Conservation (phyloP, 768 basidiomycete species). For the Pulveroboletus frians region DNA sequence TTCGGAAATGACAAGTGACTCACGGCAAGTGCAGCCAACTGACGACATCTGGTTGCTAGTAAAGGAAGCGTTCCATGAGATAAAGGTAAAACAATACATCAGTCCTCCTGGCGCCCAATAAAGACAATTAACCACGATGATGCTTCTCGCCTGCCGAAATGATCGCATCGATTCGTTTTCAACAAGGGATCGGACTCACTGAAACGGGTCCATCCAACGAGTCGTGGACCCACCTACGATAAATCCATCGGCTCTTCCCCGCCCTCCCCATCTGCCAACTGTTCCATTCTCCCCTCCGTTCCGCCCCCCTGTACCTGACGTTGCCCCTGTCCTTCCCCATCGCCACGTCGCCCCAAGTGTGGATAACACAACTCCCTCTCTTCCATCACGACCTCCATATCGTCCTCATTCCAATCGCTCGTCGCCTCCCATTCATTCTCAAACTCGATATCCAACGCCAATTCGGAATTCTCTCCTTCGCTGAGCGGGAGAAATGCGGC, state of each 20-base stretch:
- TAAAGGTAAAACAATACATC: too few relatives aligned
- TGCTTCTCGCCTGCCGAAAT: neutral
- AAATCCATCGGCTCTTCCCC: slow-evolving; percentile 40
- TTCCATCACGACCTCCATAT: too few relatives aligned
- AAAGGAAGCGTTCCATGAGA: too few relatives aligned
- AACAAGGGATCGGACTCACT: too few relatives aligned
- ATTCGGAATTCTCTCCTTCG: slow-evolving; percentile 46
- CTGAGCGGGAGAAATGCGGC: slow-evolving; percentile 26
- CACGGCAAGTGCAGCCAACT: too few relatives aligned
- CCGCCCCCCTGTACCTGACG: neutral
- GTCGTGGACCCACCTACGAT: slow-evolving; percentile 13
- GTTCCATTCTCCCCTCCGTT: neutral
- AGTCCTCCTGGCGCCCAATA: too few relatives aligned
- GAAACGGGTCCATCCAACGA: too few relatives aligned
- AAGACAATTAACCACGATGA: neutral
- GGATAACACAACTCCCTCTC: slow-evolving; percentile 57
- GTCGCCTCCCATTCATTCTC: slow-evolving; percentile 88
- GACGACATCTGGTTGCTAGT: too few relatives aligned
- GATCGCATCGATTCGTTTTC: too few relatives aligned
- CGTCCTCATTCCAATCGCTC: slow-evolving; percentile 21
- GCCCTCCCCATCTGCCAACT: slow-evolving; percentile 33
- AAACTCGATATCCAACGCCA: slow-evolving; percentile 74
- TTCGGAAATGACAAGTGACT: too few relatives aligned
- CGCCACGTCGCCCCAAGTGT: slow-evolving; percentile 7
- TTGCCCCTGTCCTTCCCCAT: neutral